Conservation (phyloP, 257 asterid genomes). For the Solanum bukasovii region DNA sequence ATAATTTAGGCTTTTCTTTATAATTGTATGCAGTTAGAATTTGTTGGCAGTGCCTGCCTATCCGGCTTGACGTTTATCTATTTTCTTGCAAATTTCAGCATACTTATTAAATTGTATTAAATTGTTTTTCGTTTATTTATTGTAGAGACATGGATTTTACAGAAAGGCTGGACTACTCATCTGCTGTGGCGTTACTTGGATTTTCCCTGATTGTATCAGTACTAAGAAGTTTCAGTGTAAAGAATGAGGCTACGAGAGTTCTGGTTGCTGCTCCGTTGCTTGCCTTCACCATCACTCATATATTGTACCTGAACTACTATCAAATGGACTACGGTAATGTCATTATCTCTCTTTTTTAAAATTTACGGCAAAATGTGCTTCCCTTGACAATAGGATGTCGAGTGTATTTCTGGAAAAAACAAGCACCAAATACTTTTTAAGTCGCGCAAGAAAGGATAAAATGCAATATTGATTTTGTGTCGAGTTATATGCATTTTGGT, state of each 20-base stretch:
- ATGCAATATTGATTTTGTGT: background rate
- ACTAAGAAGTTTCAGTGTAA: constrained; percentile 53
- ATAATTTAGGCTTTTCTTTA: background rate
- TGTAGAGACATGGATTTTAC: constrained; percentile 84
- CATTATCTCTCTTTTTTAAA: background rate
- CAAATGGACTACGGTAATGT: constrained; percentile 50
- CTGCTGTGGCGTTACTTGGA: constrained; percentile 69
- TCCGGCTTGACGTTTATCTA: background rate
- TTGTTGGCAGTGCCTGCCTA: background rate
- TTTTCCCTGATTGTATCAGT: constrained; percentile 58
- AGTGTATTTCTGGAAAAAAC: background rate
- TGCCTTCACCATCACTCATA: constrained; percentile 62
- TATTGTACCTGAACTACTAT: constrained; percentile 64
- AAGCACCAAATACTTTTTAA: background rate
- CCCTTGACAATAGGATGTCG: background rate
- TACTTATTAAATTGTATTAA: background rate
- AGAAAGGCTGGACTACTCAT: constrained; percentile 70
- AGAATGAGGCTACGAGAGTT: constrained; percentile 74
- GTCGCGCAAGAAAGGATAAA: background rate
- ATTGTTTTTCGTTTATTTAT: background rate
- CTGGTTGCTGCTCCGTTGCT: constrained; percentile 79
- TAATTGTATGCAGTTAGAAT: background rate
- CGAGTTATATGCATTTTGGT: background rate
- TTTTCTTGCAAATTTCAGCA: background rate
- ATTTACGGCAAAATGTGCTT: background rate